phyloP scores from a whole-genome alignment of 345 rosid genomes.

The Eucalyptus shirleyi region DNA sequence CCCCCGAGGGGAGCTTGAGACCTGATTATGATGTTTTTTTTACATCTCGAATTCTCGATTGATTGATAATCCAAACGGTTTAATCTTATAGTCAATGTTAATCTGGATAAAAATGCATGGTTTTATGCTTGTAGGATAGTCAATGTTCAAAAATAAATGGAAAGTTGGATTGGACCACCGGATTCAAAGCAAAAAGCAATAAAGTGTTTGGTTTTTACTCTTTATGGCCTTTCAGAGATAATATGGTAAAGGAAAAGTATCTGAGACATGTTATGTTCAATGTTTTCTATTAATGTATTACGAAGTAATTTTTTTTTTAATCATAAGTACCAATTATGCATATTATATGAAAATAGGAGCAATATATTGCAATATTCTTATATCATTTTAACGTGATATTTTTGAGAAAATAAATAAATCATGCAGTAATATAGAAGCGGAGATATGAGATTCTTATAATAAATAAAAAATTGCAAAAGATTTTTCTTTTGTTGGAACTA shows the following conservation, averaged over 20 bases:
- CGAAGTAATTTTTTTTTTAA: background rate
- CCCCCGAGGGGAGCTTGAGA: background rate
- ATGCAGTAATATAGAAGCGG: no score
- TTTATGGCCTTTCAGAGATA: background rate
- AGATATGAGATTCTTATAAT: background rate
- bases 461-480: no score
- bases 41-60: background rate
- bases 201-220: background rate
- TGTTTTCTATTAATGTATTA: background rate
- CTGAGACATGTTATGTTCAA: background rate
- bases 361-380: background rate
- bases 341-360: background rate
- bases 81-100: background rate
- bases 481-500: no score
- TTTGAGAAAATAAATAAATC: background rate
- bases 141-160: background rate
- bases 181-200: background rate
- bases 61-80: background rate
- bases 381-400: background rate
- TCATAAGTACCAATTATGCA: background rate
- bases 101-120: background rate
- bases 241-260: background rate
- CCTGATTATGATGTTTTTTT: background rate
- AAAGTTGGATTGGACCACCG: background rate
- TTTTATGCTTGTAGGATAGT: background rate